A percentile compares a stretch with the other conserved stretches of the same genome.
phyloP scores from a whole-genome alignment of 176 grass and related monocot genomes.

The Aechmea fasciata region DNA sequence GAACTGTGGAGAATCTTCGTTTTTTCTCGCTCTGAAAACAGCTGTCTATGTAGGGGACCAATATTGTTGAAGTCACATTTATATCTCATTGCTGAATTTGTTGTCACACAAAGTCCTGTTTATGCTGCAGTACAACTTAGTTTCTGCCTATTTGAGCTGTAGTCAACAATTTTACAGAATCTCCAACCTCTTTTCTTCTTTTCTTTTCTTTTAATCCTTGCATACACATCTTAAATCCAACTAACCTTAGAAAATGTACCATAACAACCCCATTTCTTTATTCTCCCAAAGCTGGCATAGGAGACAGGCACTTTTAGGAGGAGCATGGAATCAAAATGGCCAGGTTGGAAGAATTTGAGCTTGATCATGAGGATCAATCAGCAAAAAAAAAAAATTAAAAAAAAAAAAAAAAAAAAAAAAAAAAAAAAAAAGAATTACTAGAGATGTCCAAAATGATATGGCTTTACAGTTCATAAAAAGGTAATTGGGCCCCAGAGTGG shows the following conservation, averaged over 20 bases:
- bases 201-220: neutral
- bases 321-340: neutral
- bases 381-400: too few relatives aligned
- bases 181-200: neutral
- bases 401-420: too few relatives aligned
- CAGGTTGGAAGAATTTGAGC: slow-evolving; percentile 6
- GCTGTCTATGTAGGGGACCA: neutral
- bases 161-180: neutral
- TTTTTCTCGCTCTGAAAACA: neutral
- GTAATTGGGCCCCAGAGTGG: slow-evolving; percentile 6
- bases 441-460: neutral
- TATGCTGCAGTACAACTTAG: neutral
- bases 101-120: neutral
- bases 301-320: neutral
- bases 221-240: neutral
- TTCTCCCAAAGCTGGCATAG: slow-evolving; percentile 6
- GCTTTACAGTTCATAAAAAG: slow-evolving; percentile 8
- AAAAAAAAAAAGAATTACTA: neutral
- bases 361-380: slow-evolving; percentile 1
- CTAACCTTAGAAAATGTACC: slow-evolving; percentile 1
- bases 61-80: neutral
- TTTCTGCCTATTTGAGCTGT: slow-evolving; percentile 6
- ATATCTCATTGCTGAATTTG: neutral
- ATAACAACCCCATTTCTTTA: neutral
- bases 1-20: neutral